Evolutionary conservation across 1,284 basidiomycete genomes (phyloP), one percentile per base, ranked within the genome.

Genomic region (Puccinia sorghi): DNA sequence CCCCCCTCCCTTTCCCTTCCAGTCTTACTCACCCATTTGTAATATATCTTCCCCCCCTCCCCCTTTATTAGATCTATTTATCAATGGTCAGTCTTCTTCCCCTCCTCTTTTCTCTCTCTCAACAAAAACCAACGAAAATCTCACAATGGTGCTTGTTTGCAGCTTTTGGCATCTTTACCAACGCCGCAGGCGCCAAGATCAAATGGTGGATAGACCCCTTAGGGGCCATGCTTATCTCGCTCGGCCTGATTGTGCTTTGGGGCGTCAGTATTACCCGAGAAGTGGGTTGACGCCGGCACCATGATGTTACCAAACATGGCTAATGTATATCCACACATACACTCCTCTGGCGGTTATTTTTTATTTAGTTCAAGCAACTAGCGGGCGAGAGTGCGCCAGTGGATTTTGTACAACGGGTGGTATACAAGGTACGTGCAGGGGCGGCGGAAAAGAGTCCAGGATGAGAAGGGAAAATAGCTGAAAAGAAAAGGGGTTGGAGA

Each of bases 331-430:
- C 32, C 32, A 32, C 1, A 32, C n/a, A 17, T 12, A 13, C 11
- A 13, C 27, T 27, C n/a, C 22, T 52, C 22, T 61, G 32, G 32
- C 32, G 32, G 32, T 32, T 32, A 1, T 74, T 73, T 75, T n/a
- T n/a, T n/a, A n/a, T n/a, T 80, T 90, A 97, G 84, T 98, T 97
- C 83, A 90, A 90, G 81, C 89, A 93, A 63, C 87, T 99, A 22
- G 94, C 93, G 0, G 96, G 96, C 61, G 93, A 91, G 84, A 91
- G 93, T 1, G 96, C 96, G 2, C 91, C 94, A 7, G 89, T 91
- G 80, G 93, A 97, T 37, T 97, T 97, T 84, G 85, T 94, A 79
- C 92, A 94, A 83, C 88, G 97, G 56, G 88, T 98, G 84, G 92
- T 92, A 77, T 98, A 97, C 88, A 97, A 97, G 83, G 86, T 84